These are phyloP conservation scores for Aspergillus novofumigatus DNA, from an alignment of 2,329 filamentous ascomycete genomes.

Conservation along the genomic window DNA sequence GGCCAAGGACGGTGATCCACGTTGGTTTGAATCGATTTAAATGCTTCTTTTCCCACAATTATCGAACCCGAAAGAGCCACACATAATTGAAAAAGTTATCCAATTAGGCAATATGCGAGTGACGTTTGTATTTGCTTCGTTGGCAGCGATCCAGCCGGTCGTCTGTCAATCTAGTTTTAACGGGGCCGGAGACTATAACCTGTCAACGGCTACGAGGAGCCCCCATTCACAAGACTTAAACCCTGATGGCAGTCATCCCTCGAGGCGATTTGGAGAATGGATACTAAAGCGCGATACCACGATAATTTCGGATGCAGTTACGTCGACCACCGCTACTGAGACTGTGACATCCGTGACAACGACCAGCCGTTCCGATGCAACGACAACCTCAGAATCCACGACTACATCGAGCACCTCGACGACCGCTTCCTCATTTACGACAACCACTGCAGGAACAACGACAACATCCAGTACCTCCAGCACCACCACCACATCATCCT, in stretches of 20 bases:
- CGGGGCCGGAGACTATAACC: background rate
- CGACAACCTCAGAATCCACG: background rate
- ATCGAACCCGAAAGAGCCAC: background rate
- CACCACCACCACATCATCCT: background rate
- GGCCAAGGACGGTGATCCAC: background rate
- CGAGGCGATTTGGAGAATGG: background rate
- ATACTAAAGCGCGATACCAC: background rate
- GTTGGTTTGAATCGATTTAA: background rate
- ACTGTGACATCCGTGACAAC: too few relatives aligned
- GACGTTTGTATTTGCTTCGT: background rate
- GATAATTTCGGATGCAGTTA: background rate
- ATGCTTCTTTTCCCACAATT: background rate
- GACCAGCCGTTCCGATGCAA: background rate
- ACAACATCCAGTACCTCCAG: background rate
- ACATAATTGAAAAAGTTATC: background rate
- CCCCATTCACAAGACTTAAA: background rate
- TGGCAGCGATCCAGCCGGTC: background rate
- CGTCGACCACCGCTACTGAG: background rate
- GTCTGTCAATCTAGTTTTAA: background rate
- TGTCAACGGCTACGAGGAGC: background rate
- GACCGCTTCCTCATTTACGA: background rate
- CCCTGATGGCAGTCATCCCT: background rate
- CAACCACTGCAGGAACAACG: background rate
- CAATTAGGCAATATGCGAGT: too few relatives aligned
- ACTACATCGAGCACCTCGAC: background rate